phyloP scores from a whole-genome alignment of 164 flowering plant genomes.

The Vitis labrusca region DNA sequence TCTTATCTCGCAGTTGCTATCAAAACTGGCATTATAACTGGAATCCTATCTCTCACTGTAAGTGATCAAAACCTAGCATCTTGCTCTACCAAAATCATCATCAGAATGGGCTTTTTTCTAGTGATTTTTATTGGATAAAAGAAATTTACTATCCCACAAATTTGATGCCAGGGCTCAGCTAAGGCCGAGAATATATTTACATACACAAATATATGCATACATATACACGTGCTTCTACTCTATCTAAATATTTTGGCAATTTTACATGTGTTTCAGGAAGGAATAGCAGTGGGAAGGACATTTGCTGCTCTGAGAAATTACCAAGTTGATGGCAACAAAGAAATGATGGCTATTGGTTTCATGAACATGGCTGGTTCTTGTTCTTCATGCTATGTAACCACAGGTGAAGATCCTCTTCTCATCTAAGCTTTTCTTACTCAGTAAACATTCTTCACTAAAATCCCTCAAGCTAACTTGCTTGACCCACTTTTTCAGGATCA shows the following conservation, averaged over 20 bases:
- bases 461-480: not conserved
- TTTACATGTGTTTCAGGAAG: constrained; percentile 42
- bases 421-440: not conserved
- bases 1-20: constrained; percentile 44
- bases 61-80: constrained; percentile 16
- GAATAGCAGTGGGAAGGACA: constrained; percentile 79
- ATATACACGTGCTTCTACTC: not conserved
- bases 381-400: constrained; percentile 70
- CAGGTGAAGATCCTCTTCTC: constrained; percentile 34
- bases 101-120: too few species aligned
- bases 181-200: too few species aligned
- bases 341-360: constrained; percentile 77
- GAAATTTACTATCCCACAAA: too few species aligned
- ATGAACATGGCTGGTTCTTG: constrained; percentile 80
- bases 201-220: too few species aligned
- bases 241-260: not conserved
- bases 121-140: too few species aligned
- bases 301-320: constrained; percentile 68
- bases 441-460: not conserved
- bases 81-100: not conserved
- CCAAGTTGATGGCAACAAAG: constrained; percentile 81
- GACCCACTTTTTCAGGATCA: constrained; percentile 42
- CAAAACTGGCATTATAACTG: constrained; percentile 70
- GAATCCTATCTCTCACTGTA: constrained; percentile 70
- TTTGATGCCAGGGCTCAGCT: too few species aligned